Conservation (phyloP, 805 yeast genomes). For the Candida succiphila region DNA sequence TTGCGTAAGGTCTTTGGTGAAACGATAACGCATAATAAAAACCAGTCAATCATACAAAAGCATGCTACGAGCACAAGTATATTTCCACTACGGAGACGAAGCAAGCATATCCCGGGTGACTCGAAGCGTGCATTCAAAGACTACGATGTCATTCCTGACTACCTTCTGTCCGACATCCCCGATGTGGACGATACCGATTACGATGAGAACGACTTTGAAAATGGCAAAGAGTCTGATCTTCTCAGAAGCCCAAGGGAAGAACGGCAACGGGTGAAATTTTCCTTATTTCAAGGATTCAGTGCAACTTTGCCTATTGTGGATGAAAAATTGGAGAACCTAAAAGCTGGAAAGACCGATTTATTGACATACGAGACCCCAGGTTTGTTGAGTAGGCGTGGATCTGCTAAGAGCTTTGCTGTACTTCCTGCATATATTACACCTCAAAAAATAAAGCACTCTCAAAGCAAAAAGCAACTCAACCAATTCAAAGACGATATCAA, state of each 20-base stretch:
- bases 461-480: slow-evolving; percentile 28
- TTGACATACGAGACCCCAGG: slow-evolving; percentile 6
- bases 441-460: slow-evolving; percentile 31
- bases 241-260: no score
- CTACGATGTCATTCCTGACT: slow-evolving; percentile 49
- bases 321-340: slow-evolving; percentile 25
- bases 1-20: slow-evolving; percentile 39
- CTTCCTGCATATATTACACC: slow-evolving; percentile 30
- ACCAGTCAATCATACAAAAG: slow-evolving; percentile 11
- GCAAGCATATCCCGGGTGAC: slow-evolving; percentile 3
- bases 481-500: slow-evolving; percentile 29
- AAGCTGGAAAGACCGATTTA: slow-evolving; percentile 7
- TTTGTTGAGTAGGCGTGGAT: no score
- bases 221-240: neutral
- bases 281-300: slow-evolving; percentile 62
- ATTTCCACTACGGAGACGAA: slow-evolving; percentile 8
- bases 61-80: slow-evolving; percentile 7
- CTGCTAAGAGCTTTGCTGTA: neutral
- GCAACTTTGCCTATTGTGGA: slow-evolving; percentile 46
- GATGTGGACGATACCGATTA: slow-evolving; percentile 7
- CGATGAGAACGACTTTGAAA: slow-evolving; percentile 5
- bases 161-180: slow-evolving; percentile 47
- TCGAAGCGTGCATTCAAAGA: slow-evolving; percentile 26
- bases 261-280: slow-evolving; percentile 24
- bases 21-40: slow-evolving; percentile 20